Conservation (phyloP, 495 filamentous ascomycete species). For the Penicillium chermesinum region DNA sequence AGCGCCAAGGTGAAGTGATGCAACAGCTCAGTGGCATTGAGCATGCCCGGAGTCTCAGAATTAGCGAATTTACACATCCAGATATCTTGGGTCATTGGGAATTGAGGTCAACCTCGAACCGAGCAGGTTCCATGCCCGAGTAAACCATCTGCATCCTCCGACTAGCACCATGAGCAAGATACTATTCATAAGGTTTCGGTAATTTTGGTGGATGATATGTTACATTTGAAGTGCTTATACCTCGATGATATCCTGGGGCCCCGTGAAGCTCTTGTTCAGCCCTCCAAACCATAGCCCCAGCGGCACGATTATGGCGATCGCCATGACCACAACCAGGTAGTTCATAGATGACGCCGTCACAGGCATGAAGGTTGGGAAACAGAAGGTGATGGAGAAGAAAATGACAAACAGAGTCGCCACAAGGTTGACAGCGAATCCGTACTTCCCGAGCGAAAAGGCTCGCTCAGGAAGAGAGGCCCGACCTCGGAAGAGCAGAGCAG, state of each 20-base stretch:
- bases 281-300: not conserved
- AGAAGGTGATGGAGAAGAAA: not conserved
- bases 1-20: not conserved
- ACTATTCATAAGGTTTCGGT: too few relatives aligned
- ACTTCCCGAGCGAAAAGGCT: conserved; percentile 3
- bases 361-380: not conserved
- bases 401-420: not conserved
- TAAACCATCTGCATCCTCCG: too few relatives aligned
- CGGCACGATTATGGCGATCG: not conserved
- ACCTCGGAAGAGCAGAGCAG: conserved; percentile 11
- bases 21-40: too few relatives aligned
- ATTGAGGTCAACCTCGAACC: too few relatives aligned
- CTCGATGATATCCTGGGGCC: not conserved
- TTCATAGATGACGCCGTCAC: not conserved
- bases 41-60: too few relatives aligned
- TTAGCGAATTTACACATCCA: too few relatives aligned
- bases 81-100: too few relatives aligned
- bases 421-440: not conserved
- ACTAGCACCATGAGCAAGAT: too few relatives aligned
- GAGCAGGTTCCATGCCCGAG: too few relatives aligned
- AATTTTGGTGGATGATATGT: too few relatives aligned
- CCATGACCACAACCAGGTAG: not conserved
- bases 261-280: not conserved
- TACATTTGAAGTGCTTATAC: not conserved
- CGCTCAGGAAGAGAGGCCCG: conserved; percentile 4